Percentiles rank a stretch among this genome's conserved stretches.
Conservation (phyloP, 2,329 filamentous ascomycete species). For the Diaporthe citriasiana region DNA sequence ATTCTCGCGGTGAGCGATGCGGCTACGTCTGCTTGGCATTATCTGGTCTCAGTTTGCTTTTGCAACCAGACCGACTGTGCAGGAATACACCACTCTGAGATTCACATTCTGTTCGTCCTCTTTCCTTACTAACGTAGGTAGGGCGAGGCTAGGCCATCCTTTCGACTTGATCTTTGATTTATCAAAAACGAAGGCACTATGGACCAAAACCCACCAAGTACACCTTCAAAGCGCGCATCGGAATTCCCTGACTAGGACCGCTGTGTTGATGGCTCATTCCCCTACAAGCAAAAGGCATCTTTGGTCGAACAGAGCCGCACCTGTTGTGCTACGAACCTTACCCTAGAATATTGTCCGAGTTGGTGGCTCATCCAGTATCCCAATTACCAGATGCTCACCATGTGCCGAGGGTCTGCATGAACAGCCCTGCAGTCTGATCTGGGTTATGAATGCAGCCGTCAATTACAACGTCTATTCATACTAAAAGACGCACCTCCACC, state of each 20-base stretch:
- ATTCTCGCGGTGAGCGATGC: slow-evolving; percentile 20
- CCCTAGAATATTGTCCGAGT: background rate
- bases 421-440: slow-evolving; percentile 3
- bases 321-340: slow-evolving; percentile 28
- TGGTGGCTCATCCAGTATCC: background rate
- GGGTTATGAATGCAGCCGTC: background rate
- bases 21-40: background rate
- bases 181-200: background rate
- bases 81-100: background rate
- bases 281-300: background rate
- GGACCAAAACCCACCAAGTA: background rate
- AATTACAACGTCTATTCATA: background rate
- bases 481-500: background rate
- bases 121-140: background rate
- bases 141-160: background rate
- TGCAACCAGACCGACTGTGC: slow-evolving; percentile 12
- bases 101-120: background rate
- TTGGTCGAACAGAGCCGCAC: slow-evolving; percentile 33
- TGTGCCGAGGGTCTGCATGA: slow-evolving; percentile 29
- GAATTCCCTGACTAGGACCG: background rate
- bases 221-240: background rate
- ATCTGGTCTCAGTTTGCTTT: slow-evolving; percentile 23
- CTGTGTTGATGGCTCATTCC: background rate
- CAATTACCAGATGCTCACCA: background rate
- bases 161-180: background rate